A percentile compares a stretch with the other conserved stretches of the same genome.
These are phyloP conservation scores for Sophora flavescens DNA, from an alignment of 306 rosid species.

Conservation along the genomic window DNA sequence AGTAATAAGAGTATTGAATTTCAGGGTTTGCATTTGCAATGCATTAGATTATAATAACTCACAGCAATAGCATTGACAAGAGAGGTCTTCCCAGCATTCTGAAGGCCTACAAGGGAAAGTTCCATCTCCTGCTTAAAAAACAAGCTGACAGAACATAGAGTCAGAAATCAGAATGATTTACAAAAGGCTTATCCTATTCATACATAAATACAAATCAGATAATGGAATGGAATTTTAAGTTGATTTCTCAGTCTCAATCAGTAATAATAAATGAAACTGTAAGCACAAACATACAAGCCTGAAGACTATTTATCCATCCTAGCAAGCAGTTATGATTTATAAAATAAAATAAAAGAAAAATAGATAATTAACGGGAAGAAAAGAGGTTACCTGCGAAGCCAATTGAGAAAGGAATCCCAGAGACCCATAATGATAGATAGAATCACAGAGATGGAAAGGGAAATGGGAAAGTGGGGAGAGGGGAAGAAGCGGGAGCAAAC, in stretches of 20 bases:
- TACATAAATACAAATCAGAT: constrained; percentile 4
- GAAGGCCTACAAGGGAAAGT: constrained; percentile 95
- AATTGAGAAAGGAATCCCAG: constrained; percentile 86
- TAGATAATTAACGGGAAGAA: too few species aligned
- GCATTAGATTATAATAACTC: constrained; percentile 50
- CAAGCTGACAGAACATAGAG: constrained; percentile 59
- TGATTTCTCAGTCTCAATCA: neutral
- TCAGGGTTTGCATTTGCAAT: constrained; percentile 29
- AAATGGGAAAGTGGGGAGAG: neutral
- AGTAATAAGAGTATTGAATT: constrained; percentile 4
- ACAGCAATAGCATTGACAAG: constrained; percentile 93
- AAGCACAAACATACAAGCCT: neutral
- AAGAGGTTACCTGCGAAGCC: constrained; percentile 84
- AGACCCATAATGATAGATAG: constrained; percentile 67
- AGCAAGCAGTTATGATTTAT: neutral
- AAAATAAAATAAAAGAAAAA: too few species aligned
- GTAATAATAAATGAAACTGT: neutral
- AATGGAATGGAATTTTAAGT: neutral
- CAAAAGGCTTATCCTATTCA: neutral
- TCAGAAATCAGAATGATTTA: constrained; percentile 32
- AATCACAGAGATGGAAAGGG: neutral
- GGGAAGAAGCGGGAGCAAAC: neutral
- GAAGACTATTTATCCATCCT: neutral
- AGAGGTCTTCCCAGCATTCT: constrained; percentile 94
- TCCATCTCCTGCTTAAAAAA: constrained; percentile 99